Evolutionary conservation across 2,329 filamentous ascomycete genomes (phyloP), one percentile per base, ranked within the genome.

Genomic region (Aspergillus japonicus): DNA sequence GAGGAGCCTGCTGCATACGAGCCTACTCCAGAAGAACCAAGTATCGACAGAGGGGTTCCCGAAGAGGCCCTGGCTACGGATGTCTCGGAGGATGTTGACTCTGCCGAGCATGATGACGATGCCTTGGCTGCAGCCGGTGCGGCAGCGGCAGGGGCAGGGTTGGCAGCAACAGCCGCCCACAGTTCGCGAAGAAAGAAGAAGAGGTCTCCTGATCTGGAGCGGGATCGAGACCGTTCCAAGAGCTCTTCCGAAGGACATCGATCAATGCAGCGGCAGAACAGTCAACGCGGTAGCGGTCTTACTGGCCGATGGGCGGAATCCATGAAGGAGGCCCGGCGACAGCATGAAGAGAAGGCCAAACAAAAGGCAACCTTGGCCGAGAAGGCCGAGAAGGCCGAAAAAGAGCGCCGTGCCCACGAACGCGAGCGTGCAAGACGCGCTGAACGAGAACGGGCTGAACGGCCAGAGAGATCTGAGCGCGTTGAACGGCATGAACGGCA

Each of bases 221-320:
- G 69, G 24, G 75, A 77, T 29, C 72, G 72, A 56, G 70, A 71
- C 8, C 68, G 69, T 44, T 76, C 75, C 4, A 78, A 72, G 54
- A 67, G 69, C 26, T 78, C 74, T 2, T 72, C 70, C 5, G 75
- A 78, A 54, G 70, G 66, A 6, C 70, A 68, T 47, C 65, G 63
- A 8, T 63, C 66, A 29, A 64, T 73, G 33, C 66, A 70, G 54
- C 72, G 73, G 19, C 67, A 69, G 57, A 77, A 73, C 58, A 70
- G 69, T 51, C 73, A 74, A 16, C 66, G 71, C 39, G 16, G 39
- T 35, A 62, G 66, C n/a, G 50, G 72, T 4, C 61, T 77, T 52
- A 70, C 69, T 14, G 71, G 71, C 48, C 71, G 71, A 26, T 77
- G 73, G 71, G 64, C 68, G 5, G 71, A 66, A 44, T 70, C 74